Evolutionary conservation across 495 filamentous ascomycete species (phyloP), one percentile per base, ranked within the genome.

Genomic region (Neurospora tetrasperma): DNA sequence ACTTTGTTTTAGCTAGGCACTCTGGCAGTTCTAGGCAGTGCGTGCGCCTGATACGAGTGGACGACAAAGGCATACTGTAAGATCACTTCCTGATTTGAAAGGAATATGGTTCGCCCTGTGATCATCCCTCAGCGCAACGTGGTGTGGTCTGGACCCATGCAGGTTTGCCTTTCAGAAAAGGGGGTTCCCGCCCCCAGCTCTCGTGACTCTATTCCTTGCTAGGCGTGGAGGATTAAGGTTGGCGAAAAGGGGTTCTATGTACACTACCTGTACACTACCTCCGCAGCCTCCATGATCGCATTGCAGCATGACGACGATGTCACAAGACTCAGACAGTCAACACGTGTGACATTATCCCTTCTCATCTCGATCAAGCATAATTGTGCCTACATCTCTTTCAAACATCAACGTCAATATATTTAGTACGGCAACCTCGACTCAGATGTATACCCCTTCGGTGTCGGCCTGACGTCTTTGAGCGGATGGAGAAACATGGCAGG

Each of bases 401-500:
- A 10, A 35, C 5, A 2, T 66, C 54, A 70, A 43, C 16, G 44
- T 59, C 11, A 1, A 39, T 70, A 70, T 44, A 3, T 14, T 70
- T 10, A 71, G 54, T 79, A 80, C 2, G 78, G 72, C 46, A 81
- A 73, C 46, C 72, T 74, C 5, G 76, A 79, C n/a, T 79, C 76
- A 20, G 74, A 79, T 62, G 70, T 69, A 71, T 82, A 81, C 27
- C 82, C 86, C 59, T 78, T 79, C 66, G 80, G 75, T 16, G 83
- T 85, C 10, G 80, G 80, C 70, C 79, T 80, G 27, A 85, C 80
- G 48, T 87, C 83, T 77, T 87, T 86, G 72, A 89, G 80, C 6
- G 88, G 86, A 77, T 87, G 86, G 44, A 90, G 75, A 16, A 89
- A 76, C 79, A 89, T 86, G 20, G 87, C 81, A 14, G 88, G 88